Percentiles rank a stretch among this genome's conserved stretches.
phyloP scores from a whole-genome alignment of 352 stramenopile genomes.

The Phytophthora nicotianae region DNA sequence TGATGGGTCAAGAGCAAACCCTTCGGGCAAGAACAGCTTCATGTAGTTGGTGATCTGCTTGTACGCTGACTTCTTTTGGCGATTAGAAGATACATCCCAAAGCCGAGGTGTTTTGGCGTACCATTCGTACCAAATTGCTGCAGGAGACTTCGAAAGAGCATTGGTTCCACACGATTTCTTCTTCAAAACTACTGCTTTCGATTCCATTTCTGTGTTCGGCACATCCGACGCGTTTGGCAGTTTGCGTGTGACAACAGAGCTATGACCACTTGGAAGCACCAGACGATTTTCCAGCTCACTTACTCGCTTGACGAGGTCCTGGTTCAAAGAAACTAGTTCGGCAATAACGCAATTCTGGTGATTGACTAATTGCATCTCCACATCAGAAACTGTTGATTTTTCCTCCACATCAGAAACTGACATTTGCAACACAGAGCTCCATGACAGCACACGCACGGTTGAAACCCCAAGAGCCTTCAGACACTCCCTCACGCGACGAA shows the following conservation, averaged over 20 bases:
- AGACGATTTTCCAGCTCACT: background rate
- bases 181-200: too few species aligned
- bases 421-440: too few species aligned
- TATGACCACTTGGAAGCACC: too few species aligned
- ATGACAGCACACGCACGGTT: too few species aligned
- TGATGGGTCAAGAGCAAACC: background rate
- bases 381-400: too few species aligned
- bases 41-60: background rate
- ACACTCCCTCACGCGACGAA: too few species aligned
- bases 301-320: slow-evolving; percentile 1
- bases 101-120: background rate
- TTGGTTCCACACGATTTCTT: background rate
- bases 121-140: background rate
- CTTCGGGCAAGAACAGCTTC: background rate
- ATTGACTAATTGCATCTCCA: slow-evolving; percentile 9
- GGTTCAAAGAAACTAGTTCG: slow-evolving; percentile 14
- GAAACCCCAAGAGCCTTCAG: too few species aligned
- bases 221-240: too few species aligned
- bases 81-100: background rate
- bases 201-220: too few species aligned
- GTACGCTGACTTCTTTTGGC: background rate
- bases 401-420: too few species aligned
- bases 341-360: slow-evolving; percentile 11
- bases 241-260: too few species aligned
- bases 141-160: background rate